Base-by-base conservation (phyloP, 495 filamentous ascomycete genomes). In the Annulohypoxylon bovei region DNA sequence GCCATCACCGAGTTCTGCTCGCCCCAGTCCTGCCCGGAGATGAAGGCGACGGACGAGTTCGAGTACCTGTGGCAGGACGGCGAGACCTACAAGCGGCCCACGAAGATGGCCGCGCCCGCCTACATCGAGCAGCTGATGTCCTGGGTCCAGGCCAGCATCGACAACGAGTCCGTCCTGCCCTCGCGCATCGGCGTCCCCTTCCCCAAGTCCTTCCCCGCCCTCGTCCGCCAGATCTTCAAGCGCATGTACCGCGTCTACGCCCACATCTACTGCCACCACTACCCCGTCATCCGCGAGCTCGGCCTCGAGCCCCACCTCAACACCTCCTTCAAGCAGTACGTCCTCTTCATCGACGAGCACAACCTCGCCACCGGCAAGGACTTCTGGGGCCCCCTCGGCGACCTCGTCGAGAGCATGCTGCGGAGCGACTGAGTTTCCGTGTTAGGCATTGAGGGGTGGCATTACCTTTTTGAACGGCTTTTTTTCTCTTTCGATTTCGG, bases 21-120 rank as follows among this genome's bases (percentile, higher is more conserved):
- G 23, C 95, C 95, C 25, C 91, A 92, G 71, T 92, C 93, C 56
- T 99, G 95, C 78, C 95, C 95, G 2, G 95, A 98, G 82, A 99
- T 99, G 95, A 99, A 99, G 81, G 95, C 95, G 25, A 98, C 95
- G 7, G 95, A 99, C 82, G 95, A 99, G 92, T 99, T 99, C 79
- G 95, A 99, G 80, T 99, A 98, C 77, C 89, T 99, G 53, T 99
- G 95, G 95, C 95, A 99, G 81, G 95, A 99, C 80, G 90, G 84
- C 30, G 92, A 95, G 74, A 91, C 91, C 76, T 99, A 89, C 85
- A 95, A 95, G 82, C 89, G 92, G 27, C 95, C 95, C 9, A 99
- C 95, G 37, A 98, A 98, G 83, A 97, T 99, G 93, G 88, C 95
- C 4, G 95, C 95, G 16, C 95, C 95, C 9, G 92, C 93, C 64